Evolutionary conservation across 805 yeast species (phyloP), one percentile per base, ranked within the genome.

Genomic region (Wickerhamiella cacticola): DNA sequence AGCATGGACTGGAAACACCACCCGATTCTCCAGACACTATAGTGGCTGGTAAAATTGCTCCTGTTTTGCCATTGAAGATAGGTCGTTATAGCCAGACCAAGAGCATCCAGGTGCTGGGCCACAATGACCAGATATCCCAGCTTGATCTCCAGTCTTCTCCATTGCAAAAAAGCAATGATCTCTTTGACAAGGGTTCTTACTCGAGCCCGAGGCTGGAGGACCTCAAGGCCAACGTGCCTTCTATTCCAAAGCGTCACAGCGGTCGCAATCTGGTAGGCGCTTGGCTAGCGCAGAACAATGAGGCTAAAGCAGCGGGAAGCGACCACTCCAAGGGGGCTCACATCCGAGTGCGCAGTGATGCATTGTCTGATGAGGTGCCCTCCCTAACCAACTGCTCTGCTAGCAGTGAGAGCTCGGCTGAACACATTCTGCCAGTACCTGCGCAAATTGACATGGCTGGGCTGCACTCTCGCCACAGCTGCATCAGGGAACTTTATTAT

Each of bases 401-500:
- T 48, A n/a, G 50, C 51, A 25, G 44, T 51, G 34, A 31, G 42
- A 13, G 16, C 33, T 26, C 44, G 34, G 10, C 12, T 45, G 23
- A 16, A 22, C 13, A 34, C 28, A 7, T 33, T 25, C 23, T 28
- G 8, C 40, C 25, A 7, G 2, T 21, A 21, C 19, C 22, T 25
- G 22, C 22, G 41, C 23, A 26, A 28, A 22, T 22, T 28, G 10
- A 19, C 48, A 15, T 24, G 24, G 45, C 19, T 5, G 28, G 29
- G 13, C 4, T 28, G 13, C 48, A 28, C 18, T 41, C 43, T 23
- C 42, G 61, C 28, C 56, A 58, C 49, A 61, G 62, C 24, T 51
- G 62, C 13, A 56, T 66, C 26, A 56, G 64, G 8, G 72, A 68
- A 50, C 57, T 68, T 6, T 60, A 66, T 42, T 55, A 55, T 16